Evolutionary conservation across 2,329 filamentous ascomycete genomes (phyloP), one percentile per base, ranked within the genome.

Genomic region (Chaetomiaceae sp.): DNA sequence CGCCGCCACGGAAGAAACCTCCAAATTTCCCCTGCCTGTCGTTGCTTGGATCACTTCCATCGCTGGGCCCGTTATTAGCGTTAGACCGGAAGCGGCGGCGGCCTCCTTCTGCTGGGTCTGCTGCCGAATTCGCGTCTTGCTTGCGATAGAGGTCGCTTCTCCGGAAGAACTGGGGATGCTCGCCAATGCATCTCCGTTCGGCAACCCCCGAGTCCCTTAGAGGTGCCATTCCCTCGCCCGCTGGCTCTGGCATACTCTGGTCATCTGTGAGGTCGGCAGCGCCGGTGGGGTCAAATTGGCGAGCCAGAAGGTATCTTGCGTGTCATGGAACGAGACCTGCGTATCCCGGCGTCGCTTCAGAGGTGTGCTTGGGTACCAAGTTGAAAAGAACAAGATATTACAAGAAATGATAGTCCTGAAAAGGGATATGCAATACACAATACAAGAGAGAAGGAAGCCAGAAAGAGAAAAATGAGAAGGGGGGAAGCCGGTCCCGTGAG

Each of bases 181-280:
- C 51, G 35, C 43, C 44, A 13, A 27, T 23, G 56, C 55, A 51
- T 42, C 55, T 50, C 39, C 51, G 55, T 35, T 40, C 55, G 9
- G 50, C 47, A 5, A 33, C 43, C 25, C 46, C 53, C 45, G 47
- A 50, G 13, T 53, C 51, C 27, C 27, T 52, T 47, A 61, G 35
- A 50, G 64, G 63, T 48, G 64, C 63, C 64, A 66, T 66, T 35
- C 52, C 56, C 54, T 60, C 55, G 50, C 55, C 62, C 14, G 55
- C 54, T 51, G 58, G 52, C 61, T 53, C 52, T 53, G 57, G 55
- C 61, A 62, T 61, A 47, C 55, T 55, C 54, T 8, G 40, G 21
- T 23, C 44, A 23, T 50, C 38, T 40, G 42, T 38, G 37, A 30
- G 43, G 49, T 54, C 52, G 55, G 58, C 58, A 59, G 51, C 50